A percentile compares a stretch with the other conserved stretches of the same genome.
Conservation (phyloP, 257 asterid species). For the Gentiana dahurica region DNA sequence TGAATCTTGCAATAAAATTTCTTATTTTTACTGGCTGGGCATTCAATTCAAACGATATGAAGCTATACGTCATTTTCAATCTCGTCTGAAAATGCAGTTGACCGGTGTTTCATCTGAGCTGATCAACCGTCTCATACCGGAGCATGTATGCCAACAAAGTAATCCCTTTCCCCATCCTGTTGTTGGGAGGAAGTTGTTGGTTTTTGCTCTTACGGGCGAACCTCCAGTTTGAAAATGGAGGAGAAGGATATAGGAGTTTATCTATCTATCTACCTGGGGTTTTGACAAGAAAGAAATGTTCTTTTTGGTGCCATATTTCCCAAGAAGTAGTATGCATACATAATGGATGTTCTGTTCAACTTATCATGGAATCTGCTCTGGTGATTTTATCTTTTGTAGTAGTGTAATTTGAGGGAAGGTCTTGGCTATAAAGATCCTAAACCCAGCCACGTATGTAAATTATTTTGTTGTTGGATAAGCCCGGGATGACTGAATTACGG, state of each 20-base stretch:
- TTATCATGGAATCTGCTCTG: conserved; percentile 16
- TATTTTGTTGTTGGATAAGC: conserved; percentile 25
- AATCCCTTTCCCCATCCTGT: conserved; percentile 17
- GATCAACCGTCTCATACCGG: conserved; percentile 41
- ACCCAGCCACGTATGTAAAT: conserved; percentile 39
- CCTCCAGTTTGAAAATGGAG: neutral
- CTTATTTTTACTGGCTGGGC: too few species aligned
- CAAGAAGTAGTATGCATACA: conserved; percentile 24
- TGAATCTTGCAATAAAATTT: too few species aligned
- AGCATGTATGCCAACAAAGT: conserved; percentile 31
- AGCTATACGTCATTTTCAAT: neutral
- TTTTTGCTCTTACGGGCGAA: neutral
- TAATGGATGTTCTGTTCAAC: conserved; percentile 13
- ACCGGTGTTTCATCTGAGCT: conserved; percentile 72
- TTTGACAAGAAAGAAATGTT: conserved; percentile 17
- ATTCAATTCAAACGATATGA: too few species aligned
- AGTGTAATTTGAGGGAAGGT: neutral
- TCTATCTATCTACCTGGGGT: conserved; percentile 5
- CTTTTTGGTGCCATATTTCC: conserved; percentile 14
- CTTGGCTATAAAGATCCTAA: conserved; percentile 20
- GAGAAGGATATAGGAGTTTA: conserved; percentile 2
- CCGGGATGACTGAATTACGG: too few species aligned
- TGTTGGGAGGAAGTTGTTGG: conserved; percentile 5
- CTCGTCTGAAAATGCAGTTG: conserved; percentile 31
- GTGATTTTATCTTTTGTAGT: conserved; percentile 14